Percentiles rank a stretch among this genome's conserved stretches.
These are phyloP conservation scores for Malassezia nana DNA, from an alignment of 1,284 basidiomycete genomes.

Conservation along the genomic window DNA sequence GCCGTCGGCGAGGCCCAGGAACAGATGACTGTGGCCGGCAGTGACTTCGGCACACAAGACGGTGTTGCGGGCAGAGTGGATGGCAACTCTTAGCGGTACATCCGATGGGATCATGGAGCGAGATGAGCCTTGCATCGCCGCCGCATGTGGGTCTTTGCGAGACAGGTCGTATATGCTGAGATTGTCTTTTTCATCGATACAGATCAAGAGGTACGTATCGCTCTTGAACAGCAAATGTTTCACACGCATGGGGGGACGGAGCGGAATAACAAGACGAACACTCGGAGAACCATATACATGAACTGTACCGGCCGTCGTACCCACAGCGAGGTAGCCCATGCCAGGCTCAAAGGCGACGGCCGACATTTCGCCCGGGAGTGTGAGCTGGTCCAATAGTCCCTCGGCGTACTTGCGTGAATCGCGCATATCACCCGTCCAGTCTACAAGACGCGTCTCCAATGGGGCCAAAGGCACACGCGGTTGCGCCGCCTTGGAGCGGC, in stretches of 20 bases:
- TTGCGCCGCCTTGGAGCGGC: slow-evolving; percentile 1
- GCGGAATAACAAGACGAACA: slow-evolving; percentile 55
- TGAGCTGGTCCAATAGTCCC: slow-evolving; percentile 38
- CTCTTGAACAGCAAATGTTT: slow-evolving; percentile 60
- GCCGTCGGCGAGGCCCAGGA: slow-evolving; percentile 51
- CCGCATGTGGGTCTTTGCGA: slow-evolving; percentile 49
- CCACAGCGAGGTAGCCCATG: slow-evolving; percentile 58
- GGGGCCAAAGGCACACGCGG: neutral
- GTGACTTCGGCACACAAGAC: slow-evolving; percentile 58
- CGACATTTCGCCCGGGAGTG: slow-evolving; percentile 43
- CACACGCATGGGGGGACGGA: slow-evolving; percentile 55
- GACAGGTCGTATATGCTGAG: slow-evolving; percentile 64
- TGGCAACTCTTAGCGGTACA: slow-evolving; percentile 29
- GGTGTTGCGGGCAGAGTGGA: slow-evolving; percentile 30
- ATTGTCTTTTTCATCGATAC: slow-evolving; percentile 60
- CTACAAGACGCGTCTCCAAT: slow-evolving; percentile 6
- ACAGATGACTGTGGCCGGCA: slow-evolving; percentile 65
- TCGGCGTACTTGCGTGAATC: slow-evolving; percentile 27
- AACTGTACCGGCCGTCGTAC: slow-evolving; percentile 55
- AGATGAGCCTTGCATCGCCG: slow-evolving; percentile 29
- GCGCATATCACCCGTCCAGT: slow-evolving; percentile 16
- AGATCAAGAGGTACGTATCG: slow-evolving; percentile 56
- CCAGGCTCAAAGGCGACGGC: slow-evolving; percentile 44
- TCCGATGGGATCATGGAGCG: slow-evolving; percentile 51
- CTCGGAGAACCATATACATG: slow-evolving; percentile 60